These are phyloP conservation scores for Capronia americana DNA, from an alignment of 2,329 filamentous ascomycete species.

Conservation along the genomic window DNA sequence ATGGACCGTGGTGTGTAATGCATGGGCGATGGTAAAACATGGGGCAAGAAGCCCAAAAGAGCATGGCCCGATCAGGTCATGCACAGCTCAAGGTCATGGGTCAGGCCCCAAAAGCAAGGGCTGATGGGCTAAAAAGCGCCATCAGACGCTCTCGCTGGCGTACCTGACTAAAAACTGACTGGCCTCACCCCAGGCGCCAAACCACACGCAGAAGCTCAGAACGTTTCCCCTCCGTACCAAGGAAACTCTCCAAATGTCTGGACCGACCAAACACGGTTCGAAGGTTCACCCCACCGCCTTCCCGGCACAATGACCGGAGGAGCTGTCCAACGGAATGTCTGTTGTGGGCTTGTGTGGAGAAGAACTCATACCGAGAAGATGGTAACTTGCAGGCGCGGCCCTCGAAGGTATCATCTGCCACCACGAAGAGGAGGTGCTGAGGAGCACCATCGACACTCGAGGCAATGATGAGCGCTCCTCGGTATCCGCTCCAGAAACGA, in stretches of 20 bases:
- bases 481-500: constrained; percentile 12
- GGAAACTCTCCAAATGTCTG: constrained; percentile 18
- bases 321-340: not conserved
- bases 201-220: constrained; percentile 11
- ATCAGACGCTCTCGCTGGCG: constrained; percentile 23
- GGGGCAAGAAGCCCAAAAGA: constrained; percentile 21
- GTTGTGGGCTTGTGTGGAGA: not conserved
- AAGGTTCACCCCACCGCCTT: constrained; percentile 7
- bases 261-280: constrained; percentile 12
- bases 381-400: not conserved
- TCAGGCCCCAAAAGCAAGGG: constrained; percentile 18
- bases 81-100: constrained; percentile 31
- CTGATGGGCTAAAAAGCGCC: constrained; percentile 17
- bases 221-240: not conserved
- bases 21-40: constrained; percentile 13
- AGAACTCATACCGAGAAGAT: not conserved
- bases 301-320: not conserved
- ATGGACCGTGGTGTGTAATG: not conserved
- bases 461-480: constrained; percentile 19
- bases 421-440: not conserved
- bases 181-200: constrained; percentile 19
- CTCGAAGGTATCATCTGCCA: constrained; percentile 1
- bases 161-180: constrained; percentile 36
- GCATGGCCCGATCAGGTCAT: constrained; percentile 23
- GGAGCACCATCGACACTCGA: constrained; percentile 8